A percentile compares a stretch with the other conserved stretches of the same genome.
phyloP scores from a whole-genome alignment of 345 rosid genomes.

The Alliaria petiolata region DNA sequence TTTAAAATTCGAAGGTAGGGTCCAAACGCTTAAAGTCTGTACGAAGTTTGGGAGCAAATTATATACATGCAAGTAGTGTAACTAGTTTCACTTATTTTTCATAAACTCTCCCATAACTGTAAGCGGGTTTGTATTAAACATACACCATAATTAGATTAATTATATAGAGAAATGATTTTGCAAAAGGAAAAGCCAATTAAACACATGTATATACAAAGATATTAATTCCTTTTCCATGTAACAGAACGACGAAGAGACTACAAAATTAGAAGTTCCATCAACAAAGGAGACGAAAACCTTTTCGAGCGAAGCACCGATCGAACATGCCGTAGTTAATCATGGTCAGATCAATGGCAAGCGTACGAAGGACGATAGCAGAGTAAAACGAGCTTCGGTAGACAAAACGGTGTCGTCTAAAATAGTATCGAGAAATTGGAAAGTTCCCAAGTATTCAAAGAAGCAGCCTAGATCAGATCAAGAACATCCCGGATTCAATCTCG shows the following conservation, averaged over 20 bases:
- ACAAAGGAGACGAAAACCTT: neutral
- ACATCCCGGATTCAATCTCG: slow-evolving; percentile 63
- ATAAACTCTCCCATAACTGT: neutral
- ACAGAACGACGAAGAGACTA: slow-evolving; percentile 10
- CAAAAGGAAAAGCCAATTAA: neutral
- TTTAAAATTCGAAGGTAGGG: neutral
- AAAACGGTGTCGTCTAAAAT: slow-evolving; percentile 18
- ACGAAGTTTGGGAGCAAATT: neutral
- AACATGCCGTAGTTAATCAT: neutral
- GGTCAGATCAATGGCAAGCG: slow-evolving; percentile 10
- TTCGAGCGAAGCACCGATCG: slow-evolving; percentile 3
- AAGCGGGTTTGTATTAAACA: neutral
- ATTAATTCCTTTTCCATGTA: neutral
- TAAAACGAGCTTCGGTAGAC: slow-evolving; percentile 10
- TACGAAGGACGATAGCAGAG: slow-evolving; percentile 4
- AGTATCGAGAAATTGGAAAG: slow-evolving; percentile 47
- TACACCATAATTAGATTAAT: too few species aligned
- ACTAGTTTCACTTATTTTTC: neutral
- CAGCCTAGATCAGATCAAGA: slow-evolving; percentile 35
- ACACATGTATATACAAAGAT: neutral
- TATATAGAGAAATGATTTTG: too few species aligned
- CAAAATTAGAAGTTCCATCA: slow-evolving; percentile 2
- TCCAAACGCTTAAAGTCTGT: too few species aligned
- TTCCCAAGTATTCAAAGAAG: slow-evolving; percentile 45
- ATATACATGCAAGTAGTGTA: neutral